Percentiles rank a stretch among this genome's conserved stretches.
phyloP scores from a whole-genome alignment of 306 rosid genomes.

The Quercus rubra region DNA sequence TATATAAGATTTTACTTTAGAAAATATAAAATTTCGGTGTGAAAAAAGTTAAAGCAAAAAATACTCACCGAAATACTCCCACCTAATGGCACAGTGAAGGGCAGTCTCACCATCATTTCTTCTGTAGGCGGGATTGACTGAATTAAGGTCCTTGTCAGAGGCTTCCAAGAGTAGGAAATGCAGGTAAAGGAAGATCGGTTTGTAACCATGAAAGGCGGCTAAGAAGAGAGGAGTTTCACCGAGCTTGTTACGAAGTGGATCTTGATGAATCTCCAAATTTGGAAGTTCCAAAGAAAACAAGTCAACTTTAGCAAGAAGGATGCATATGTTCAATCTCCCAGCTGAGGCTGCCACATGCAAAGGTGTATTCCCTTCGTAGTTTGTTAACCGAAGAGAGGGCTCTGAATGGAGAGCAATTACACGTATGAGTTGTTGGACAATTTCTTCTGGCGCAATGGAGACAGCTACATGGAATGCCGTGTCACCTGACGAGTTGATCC shows the following conservation, averaged over 20 bases:
- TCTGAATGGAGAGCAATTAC: not conserved
- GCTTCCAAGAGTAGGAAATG: no score
- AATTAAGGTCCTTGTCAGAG: no score
- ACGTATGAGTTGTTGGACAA: slow-evolving; percentile 16
- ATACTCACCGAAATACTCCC: no score
- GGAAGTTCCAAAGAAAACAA: not conserved
- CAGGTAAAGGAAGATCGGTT: slow-evolving; percentile 32
- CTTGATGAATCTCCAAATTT: no score
- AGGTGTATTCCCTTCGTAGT: slow-evolving; percentile 29
- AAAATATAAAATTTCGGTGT: no score
- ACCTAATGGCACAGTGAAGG: no score
- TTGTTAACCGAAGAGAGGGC: not conserved
- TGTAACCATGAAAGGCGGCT: slow-evolving; percentile 43
- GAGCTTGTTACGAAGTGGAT: slow-evolving; percentile 16
- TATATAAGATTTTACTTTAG: no score
- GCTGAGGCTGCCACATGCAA: slow-evolving; percentile 39
- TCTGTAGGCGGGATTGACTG: no score
- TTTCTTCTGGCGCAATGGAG: slow-evolving; percentile 27
- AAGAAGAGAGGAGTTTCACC: slow-evolving; percentile 56
- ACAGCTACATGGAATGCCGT: slow-evolving; percentile 53
- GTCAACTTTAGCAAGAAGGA: not conserved
- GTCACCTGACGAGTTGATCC: slow-evolving; percentile 36
- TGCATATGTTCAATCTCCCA: slow-evolving; percentile 27
- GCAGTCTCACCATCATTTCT: no score
- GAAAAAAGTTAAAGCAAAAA: no score